A percentile compares a stretch with the other conserved stretches of the same genome.
phyloP scores from a whole-genome alignment of 768 basidiomycete species.

The Phaeolepiota aurea region DNA sequence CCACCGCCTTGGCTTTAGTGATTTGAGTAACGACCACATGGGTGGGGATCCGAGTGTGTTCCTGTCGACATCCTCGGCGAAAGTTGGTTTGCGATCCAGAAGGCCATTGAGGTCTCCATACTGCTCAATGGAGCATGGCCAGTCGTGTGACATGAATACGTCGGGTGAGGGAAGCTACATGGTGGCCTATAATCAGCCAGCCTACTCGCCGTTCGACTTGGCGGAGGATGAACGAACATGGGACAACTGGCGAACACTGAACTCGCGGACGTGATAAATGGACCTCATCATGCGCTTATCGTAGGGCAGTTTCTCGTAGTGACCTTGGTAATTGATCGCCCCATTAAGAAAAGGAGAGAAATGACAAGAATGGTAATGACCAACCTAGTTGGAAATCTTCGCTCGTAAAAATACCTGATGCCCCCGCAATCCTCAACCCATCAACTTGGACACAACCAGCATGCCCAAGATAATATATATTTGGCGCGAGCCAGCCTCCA shows the following conservation, averaged over 20 bases:
- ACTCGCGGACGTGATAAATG: constrained; percentile 88
- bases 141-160: constrained; percentile 94
- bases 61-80: constrained; percentile 55
- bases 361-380: constrained; percentile 8
- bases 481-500: constrained; percentile 94
- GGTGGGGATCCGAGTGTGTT: constrained; percentile 83
- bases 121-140: constrained; percentile 82
- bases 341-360: neutral
- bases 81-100: constrained; percentile 70
- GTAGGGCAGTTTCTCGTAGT: constrained; percentile 80
- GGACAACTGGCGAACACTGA: constrained; percentile 70
- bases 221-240: too few relatives aligned
- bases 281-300: constrained; percentile 63
- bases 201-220: too few relatives aligned
- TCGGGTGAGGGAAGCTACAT: constrained; percentile 48
- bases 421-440: constrained; percentile 84
- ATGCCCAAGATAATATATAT: constrained; percentile 92
- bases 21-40: constrained; percentile 65
- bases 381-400: constrained; percentile 66
- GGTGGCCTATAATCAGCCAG: neutral
- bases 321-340: constrained; percentile 35
- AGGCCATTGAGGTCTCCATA: constrained; percentile 64
- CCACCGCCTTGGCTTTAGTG: constrained; percentile 79
- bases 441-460: constrained; percentile 86
- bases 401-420: constrained; percentile 84